A percentile compares a stretch with the other conserved stretches of the same genome.
phyloP scores from a whole-genome alignment of 2,329 filamentous ascomycete species.

The Epichloe gansuensis region DNA sequence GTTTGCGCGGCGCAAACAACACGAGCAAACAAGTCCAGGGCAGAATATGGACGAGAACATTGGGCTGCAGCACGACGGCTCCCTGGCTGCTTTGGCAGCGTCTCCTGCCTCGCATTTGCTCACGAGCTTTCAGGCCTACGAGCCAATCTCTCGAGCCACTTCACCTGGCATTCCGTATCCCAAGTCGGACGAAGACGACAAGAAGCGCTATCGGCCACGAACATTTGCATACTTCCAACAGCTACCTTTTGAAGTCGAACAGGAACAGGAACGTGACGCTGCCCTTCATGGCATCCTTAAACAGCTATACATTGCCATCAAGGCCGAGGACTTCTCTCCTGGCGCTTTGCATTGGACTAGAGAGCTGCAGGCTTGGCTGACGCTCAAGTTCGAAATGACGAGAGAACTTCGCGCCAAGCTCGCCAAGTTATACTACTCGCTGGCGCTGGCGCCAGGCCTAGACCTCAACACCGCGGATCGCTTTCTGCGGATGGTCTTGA shows the following conservation, averaged over 20 bases:
- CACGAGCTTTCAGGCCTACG: constrained; percentile 33
- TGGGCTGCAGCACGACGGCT: constrained; percentile 21
- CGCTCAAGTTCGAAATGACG: constrained; percentile 93
- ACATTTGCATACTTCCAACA: constrained; percentile 90
- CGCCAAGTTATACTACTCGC: constrained; percentile 86
- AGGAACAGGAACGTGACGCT: constrained; percentile 61
- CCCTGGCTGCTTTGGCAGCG: constrained; percentile 19
- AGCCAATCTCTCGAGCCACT: constrained; percentile 73
- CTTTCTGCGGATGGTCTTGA: constrained; percentile 93
- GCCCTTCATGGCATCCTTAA: constrained; percentile 82
- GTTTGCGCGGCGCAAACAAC: neutral
- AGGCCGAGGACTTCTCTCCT: constrained; percentile 85
- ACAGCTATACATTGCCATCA: constrained; percentile 82
- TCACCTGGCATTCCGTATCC: constrained; percentile 59
- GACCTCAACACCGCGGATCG: constrained; percentile 73
- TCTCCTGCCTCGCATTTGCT: constrained; percentile 20
- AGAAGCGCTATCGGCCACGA: constrained; percentile 64
- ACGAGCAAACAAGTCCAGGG: neutral
- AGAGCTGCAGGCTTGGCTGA: constrained; percentile 89
- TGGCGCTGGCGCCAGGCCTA: constrained; percentile 79
- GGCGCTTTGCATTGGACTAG: constrained; percentile 95
- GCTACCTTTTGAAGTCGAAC: constrained; percentile 80
- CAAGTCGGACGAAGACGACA: constrained; percentile 37
- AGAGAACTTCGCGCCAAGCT: constrained; percentile 71
- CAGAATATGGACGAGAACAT: constrained; percentile 28